Evolutionary conservation across 495 filamentous ascomycete genomes (phyloP), one percentile per base, ranked within the genome.

Genomic region (Friedmanniomyces simplex): DNA sequence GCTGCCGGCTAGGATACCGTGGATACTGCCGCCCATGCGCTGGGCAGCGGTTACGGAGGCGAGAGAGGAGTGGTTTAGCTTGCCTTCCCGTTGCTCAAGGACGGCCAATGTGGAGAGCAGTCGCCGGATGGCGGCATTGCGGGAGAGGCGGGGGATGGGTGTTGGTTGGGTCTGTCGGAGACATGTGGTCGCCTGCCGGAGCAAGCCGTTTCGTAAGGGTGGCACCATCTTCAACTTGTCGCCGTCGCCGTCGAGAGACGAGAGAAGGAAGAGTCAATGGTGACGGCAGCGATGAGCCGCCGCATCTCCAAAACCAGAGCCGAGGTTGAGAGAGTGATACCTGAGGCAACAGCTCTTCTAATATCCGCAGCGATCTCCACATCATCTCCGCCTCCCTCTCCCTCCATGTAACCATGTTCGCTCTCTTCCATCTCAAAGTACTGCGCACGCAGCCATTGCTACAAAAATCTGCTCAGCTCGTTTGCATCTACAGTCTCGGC

Each of bases 81-180:
- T 83, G 58, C 94, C 93, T 64, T 95, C 87, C 67, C 84, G 84
- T 72, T 98, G 93, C 72, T 98, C 93, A 60, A 98, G 83, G 45
- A 97, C 73, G 39, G 91, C 91, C 37, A 98, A 82, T 46, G 89
- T 90, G 45, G 88, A 95, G 49, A 96, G 77, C 52, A 95, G 76
- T 63, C 89, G 81, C 64, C 80, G 76, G 62, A 88, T 72, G 52
- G 78, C 72, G 53, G 65, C 63, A 43, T 65, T 58, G 16, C 64
- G 64, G 34, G 34, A 28, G 16, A 54, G n/a, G 20, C 22, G 52
- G 24, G 61, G 53, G 7, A 64, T 12, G 12, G 58, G 32, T 46
- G 58, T 52, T 32, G 69, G 55, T 16, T 58, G 58, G 12, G 52
- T 45, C 42, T 48, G 52, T 39, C 67, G 69, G 14, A 72, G 63